Percentiles rank a stretch among this genome's conserved stretches.
These are phyloP conservation scores for Thermothielavioides terrestris DNA, from an alignment of 495 filamentous ascomycete species.

Conservation along the genomic window DNA sequence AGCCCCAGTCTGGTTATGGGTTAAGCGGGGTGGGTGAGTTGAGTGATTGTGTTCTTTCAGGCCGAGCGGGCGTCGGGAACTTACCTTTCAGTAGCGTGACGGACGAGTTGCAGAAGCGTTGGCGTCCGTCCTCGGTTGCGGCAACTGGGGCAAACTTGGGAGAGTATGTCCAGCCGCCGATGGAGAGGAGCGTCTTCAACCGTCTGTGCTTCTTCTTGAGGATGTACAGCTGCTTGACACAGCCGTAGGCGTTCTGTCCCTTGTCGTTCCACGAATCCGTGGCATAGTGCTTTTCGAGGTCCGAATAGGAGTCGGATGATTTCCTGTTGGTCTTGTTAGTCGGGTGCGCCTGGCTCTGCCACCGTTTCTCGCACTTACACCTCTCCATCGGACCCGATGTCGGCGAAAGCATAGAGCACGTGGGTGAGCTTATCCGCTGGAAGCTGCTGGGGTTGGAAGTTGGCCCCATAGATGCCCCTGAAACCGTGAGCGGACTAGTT, in stretches of 20 bases:
- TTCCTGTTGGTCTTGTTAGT: conserved; percentile 23
- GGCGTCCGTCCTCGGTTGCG: conserved; percentile 45
- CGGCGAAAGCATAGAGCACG: conserved; percentile 80
- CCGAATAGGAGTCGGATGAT: conserved; percentile 48
- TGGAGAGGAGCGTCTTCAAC: conserved; percentile 74
- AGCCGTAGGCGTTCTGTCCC: conserved; percentile 67
- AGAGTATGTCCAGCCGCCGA: conserved; percentile 87
- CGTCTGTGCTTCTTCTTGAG: conserved; percentile 75
- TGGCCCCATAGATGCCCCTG: conserved; percentile 69
- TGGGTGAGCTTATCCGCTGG: conserved; percentile 74
- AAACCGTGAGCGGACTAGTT: conserved; percentile 20
- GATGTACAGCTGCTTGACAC: conserved; percentile 75
- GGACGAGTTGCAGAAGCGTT: conserved; percentile 55
- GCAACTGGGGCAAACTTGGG: conserved; percentile 65
- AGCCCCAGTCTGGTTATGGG: conserved; percentile 40
- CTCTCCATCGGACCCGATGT: conserved; percentile 69
- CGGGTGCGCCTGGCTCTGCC: not conserved
- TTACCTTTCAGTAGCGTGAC: conserved; percentile 51
- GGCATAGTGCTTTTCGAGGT: conserved; percentile 67
- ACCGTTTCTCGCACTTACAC: conserved; percentile 46
- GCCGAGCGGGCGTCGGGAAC: not conserved
- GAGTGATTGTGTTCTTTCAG: not conserved
- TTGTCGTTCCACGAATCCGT: conserved; percentile 59
- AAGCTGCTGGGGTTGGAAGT: conserved; percentile 68
- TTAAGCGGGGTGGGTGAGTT: not conserved